phyloP scores from a whole-genome alignment of 2,329 filamentous ascomycete species.

The Blumeriella jaapii region DNA sequence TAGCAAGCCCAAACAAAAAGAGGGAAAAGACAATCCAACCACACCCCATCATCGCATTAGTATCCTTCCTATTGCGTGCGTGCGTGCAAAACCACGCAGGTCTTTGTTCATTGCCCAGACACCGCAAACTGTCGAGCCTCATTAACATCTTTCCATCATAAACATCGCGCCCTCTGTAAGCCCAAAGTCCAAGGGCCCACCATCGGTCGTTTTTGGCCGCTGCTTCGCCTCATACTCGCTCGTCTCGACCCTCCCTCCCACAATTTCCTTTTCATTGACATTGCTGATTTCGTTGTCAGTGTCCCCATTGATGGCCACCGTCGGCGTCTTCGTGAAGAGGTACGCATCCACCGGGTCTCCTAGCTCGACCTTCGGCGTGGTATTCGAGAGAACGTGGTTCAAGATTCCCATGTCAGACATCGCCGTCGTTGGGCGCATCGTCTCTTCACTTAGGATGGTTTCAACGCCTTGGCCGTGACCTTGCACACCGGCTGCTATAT shows the following conservation, averaged over 20 bases:
- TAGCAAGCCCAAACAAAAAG: background rate
- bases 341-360: slow-evolving; percentile 22
- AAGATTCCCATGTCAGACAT: slow-evolving; percentile 24
- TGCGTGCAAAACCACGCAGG: no score
- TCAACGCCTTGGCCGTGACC: slow-evolving; percentile 11
- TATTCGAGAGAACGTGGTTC: slow-evolving; percentile 26
- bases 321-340: background rate
- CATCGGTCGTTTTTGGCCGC: no score
- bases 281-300: no score
- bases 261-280: no score
- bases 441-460: slow-evolving; percentile 15
- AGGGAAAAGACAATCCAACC: background rate
- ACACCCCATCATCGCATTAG: background rate
- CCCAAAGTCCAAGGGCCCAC: slow-evolving; percentile 3
- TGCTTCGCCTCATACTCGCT: no score
- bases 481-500: slow-evolving; percentile 21
- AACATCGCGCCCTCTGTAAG: slow-evolving; percentile 6
- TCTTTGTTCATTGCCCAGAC: no score
- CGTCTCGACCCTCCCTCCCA: no score
- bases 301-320: background rate
- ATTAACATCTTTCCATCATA: slow-evolving; percentile 5
- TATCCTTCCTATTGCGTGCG: background rate
- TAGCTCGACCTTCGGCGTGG: slow-evolving; percentile 24
- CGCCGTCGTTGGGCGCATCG: slow-evolving; percentile 24
- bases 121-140: background rate